These are phyloP conservation scores for Thelephora terrestris DNA, from an alignment of 1,284 basidiomycete genomes.

Conservation along the genomic window DNA sequence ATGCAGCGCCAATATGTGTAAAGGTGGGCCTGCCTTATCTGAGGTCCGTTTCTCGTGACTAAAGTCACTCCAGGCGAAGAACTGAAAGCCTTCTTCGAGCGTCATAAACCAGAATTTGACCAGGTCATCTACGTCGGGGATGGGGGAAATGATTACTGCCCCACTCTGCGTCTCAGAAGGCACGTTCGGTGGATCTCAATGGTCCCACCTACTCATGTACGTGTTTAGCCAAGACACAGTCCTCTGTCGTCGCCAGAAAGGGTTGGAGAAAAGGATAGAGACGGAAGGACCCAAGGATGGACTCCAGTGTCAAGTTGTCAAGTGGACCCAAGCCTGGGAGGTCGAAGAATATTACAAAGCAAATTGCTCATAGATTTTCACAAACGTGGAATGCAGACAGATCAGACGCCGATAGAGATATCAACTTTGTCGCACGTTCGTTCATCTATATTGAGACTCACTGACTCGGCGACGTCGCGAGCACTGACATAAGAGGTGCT, in stretches of 20 bases:
- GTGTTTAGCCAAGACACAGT: slow-evolving; percentile 59
- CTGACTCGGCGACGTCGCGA: too few relatives aligned
- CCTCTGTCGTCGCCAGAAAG: slow-evolving; percentile 69
- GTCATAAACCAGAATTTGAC: slow-evolving; percentile 66
- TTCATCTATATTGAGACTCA: too few relatives aligned
- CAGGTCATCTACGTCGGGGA: slow-evolving; percentile 90
- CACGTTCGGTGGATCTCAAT: slow-evolving; percentile 24
- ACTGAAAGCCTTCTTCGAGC: slow-evolving; percentile 68
- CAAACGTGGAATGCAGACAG: too few relatives aligned
- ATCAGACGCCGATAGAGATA: too few relatives aligned
- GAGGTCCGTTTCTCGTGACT: not conserved
- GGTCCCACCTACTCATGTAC: not conserved
- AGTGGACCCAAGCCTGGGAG: slow-evolving; percentile 93
- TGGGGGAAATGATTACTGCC: slow-evolving; percentile 94
- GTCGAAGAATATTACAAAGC: slow-evolving; percentile 67
- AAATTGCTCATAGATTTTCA: too few relatives aligned
- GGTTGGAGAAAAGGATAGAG: slow-evolving; percentile 66
- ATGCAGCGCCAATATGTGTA: slow-evolving; percentile 97
- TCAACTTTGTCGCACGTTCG: too few relatives aligned
- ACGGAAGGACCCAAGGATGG: slow-evolving; percentile 55
- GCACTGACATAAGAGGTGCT: too few relatives aligned
- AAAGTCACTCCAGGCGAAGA: slow-evolving; percentile 61
- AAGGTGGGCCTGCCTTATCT: slow-evolving; percentile 37
- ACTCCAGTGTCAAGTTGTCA: slow-evolving; percentile 61
- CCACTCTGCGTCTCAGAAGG: slow-evolving; percentile 72